These are phyloP conservation scores for Epithemia pelagica DNA, from an alignment of 108 stramenopile species.

Conservation along the genomic window DNA sequence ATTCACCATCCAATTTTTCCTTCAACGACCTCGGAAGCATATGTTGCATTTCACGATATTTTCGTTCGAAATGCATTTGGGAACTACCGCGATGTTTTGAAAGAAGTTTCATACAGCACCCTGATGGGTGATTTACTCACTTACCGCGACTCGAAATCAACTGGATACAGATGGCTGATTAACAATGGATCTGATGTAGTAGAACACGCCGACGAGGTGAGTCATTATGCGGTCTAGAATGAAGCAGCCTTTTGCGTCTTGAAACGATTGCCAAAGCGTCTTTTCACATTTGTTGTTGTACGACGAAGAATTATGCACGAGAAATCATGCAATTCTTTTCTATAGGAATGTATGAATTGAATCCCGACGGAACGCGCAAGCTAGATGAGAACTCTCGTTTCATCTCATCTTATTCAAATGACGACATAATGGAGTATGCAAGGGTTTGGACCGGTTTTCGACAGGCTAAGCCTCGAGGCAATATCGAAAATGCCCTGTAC, in stretches of 20 bases:
- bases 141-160: slow-evolving; percentile 6
- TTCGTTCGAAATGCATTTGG: slow-evolving; percentile 66
- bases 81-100: slow-evolving; percentile 41
- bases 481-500: slow-evolving; percentile 25
- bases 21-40: slow-evolving; percentile 9
- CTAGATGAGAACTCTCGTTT: slow-evolving; percentile 27
- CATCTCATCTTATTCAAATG: slow-evolving; percentile 31
- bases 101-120: slow-evolving; percentile 29
- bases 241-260: too few species aligned
- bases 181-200: slow-evolving; percentile 15
- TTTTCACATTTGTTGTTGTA: neutral
- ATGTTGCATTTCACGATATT: slow-evolving; percentile 60
- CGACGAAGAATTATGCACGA: slow-evolving; percentile 29
- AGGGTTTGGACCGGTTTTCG: slow-evolving; percentile 45
- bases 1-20: neutral
- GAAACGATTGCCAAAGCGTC: too few species aligned
- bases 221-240: too few species aligned
- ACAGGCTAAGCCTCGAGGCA: slow-evolving; percentile 14
- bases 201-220: slow-evolving; percentile 17
- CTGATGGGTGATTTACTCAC: slow-evolving; percentile 44
- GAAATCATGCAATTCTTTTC: slow-evolving; percentile 63
- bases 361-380: slow-evolving; percentile 36
- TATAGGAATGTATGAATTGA: slow-evolving; percentile 40
- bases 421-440: slow-evolving; percentile 28
- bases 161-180: neutral